These are phyloP conservation scores for Camellia granthamiana DNA, from an alignment of 148 eudicot genomes.

Conservation along the genomic window DNA sequence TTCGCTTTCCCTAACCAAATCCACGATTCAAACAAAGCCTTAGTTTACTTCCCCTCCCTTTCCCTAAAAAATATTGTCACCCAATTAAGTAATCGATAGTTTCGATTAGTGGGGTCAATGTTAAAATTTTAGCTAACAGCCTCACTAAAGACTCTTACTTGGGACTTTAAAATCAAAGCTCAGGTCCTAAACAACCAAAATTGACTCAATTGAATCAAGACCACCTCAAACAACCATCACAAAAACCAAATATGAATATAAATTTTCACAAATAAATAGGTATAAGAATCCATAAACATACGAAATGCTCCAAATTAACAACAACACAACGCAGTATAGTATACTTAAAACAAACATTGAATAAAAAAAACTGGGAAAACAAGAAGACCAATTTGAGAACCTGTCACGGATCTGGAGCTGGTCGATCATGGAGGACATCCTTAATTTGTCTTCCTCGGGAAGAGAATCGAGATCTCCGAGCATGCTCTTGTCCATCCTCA, in stretches of 20 bases:
- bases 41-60: background rate
- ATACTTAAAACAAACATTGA: background rate
- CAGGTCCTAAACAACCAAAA: background rate
- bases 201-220: background rate
- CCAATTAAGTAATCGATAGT: background rate
- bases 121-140: background rate
- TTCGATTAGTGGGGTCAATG: background rate
- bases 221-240: background rate
- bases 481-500: slow-evolving; percentile 77
- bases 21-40: too few relatives aligned
- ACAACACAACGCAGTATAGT: background rate
- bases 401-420: slow-evolving; percentile 98
- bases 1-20: too few relatives aligned
- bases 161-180: background rate
- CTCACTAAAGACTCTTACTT: background rate
- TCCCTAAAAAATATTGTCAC: background rate
- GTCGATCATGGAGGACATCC: slow-evolving; percentile 87
- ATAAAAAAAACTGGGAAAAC: background rate
- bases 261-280: too few relatives aligned
- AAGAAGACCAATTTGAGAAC: slow-evolving; percentile 22
- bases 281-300: too few relatives aligned
- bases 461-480: slow-evolving; percentile 68
- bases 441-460: slow-evolving; percentile 69
- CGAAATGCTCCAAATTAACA: background rate
- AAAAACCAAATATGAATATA: too few relatives aligned